Conservation (phyloP, 495 filamentous ascomycete species). For the Annulohypoxylon nitens region DNA sequence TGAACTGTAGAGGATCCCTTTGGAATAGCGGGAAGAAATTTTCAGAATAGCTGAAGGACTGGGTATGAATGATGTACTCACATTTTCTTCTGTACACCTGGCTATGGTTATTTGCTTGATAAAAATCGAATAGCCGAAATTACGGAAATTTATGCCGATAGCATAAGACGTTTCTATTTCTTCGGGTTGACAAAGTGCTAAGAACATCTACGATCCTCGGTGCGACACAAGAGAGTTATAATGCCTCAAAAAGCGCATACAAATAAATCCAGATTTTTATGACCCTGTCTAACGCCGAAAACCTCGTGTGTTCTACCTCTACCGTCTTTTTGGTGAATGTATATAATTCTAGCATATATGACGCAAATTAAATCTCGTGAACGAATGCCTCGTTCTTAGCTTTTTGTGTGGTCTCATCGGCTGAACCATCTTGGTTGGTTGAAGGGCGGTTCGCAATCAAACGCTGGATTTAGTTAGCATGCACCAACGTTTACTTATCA, state of each 20-base stretch:
- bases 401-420: constrained; percentile 49
- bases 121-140: neutral
- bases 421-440: constrained; percentile 47
- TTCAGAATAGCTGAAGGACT: neutral
- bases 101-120: neutral
- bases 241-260: neutral
- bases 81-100: neutral
- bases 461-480: constrained; percentile 46
- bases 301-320: constrained; percentile 26
- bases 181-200: neutral
- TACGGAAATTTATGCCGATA: neutral
- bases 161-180: neutral
- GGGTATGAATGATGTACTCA: neutral
- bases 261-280: constrained; percentile 9
- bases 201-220: neutral
- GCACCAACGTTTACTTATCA: neutral
- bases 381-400: constrained; percentile 55
- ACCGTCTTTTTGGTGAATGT: constrained; percentile 4
- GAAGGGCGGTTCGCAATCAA: constrained; percentile 59
- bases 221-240: neutral
- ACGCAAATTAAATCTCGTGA: constrained; percentile 17
- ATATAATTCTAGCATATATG: constrained; percentile 1
- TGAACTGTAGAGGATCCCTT: neutral
- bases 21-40: neutral
- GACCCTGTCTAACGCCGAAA: constrained; percentile 10